Percentiles rank a stretch among this genome's conserved stretches.
Evolutionary conservation across 225 moss, liverwort and hornwort species (phyloP).

Genomic region (Pseudoscleropodium purum): DNA sequence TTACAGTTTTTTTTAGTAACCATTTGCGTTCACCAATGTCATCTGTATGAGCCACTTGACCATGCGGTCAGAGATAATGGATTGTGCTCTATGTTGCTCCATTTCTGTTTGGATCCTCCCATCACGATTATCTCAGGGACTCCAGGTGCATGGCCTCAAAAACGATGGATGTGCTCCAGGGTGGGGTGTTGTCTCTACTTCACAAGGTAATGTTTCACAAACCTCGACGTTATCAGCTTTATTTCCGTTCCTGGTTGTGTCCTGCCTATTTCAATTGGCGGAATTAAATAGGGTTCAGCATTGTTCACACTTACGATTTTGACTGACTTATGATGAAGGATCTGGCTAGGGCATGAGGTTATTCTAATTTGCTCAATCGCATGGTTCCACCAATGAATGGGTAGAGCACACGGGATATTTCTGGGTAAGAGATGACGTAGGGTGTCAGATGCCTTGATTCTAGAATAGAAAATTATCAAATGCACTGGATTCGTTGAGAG

Average conservation of each 20-base stretch:
- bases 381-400: not conserved
- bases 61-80: not conserved
- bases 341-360: not conserved
- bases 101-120: constrained; percentile 13
- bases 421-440: not conserved
- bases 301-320: not conserved
- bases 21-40: not conserved
- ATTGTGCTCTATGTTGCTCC: constrained; percentile 2
- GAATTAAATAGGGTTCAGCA: not conserved
- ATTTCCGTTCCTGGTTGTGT: not conserved
- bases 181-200: constrained; percentile 4
- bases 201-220: constrained; percentile 31
- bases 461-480: not conserved
- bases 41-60: not conserved
- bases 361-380: not conserved
- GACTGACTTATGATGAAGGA: not conserved
- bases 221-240: not conserved
- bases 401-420: not conserved
- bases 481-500: not conserved
- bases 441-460: not conserved
- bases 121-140: constrained; percentile 24
- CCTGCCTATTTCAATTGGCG: not conserved
- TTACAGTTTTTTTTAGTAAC: not conserved
- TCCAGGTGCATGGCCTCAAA: constrained; percentile 12
- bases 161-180: constrained; percentile 12